Base-by-base conservation (phyloP, 139 green algal genomes). In the Closterium sp. region DNA sequence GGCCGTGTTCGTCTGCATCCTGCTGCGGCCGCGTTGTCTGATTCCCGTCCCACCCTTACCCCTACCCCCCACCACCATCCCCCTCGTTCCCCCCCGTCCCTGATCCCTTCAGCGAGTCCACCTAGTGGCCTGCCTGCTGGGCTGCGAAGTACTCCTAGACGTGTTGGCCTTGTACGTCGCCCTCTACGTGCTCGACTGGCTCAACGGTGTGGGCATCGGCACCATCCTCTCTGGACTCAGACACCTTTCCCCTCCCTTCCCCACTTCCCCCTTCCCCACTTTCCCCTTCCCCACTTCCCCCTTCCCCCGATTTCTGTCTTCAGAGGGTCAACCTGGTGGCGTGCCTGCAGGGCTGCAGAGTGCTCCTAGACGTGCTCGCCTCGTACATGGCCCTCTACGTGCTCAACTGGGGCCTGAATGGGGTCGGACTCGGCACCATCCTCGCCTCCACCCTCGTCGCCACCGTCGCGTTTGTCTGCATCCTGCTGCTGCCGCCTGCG, bases 351-450 rank as follows among this genome's bases (percentile, higher is more conserved):
- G 95, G 95, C 34, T 34, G n/a, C 0, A 90, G 95, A 21, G 38
- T 95, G 1, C 0, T 95, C 25, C 38, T 96, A 28, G 95, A 96
- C 33, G 95, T 97, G 33, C 31, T 89, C 21, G 38, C 33, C 8
- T 93, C 89, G 19, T 93, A 93, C 91, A 21, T 92, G 10, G 19
- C 91, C 4, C 87, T 93, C 34, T 93, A 85, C 64, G 34, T 89
- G 0, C 64, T 93, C 88, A 32, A 92, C 3, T 33, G 35, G 19
- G 91, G 91, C 4, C 93, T 93, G 10, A 31, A 28, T 32, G 91
- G 91, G 1, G 88, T 93, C 34, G 87, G 91, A 1, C 23, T 93
- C 21, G 33, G 34, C 21, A 93, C 85, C 69, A 33, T 93, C 25
- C 25, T 88, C 16, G 91, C 91, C 33, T 66, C 88, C 7, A n/a